Evolutionary conservation across 805 yeast genomes (phyloP), one percentile per base, ranked within the genome.

Genomic region (Starmerella sirachaensis): DNA sequence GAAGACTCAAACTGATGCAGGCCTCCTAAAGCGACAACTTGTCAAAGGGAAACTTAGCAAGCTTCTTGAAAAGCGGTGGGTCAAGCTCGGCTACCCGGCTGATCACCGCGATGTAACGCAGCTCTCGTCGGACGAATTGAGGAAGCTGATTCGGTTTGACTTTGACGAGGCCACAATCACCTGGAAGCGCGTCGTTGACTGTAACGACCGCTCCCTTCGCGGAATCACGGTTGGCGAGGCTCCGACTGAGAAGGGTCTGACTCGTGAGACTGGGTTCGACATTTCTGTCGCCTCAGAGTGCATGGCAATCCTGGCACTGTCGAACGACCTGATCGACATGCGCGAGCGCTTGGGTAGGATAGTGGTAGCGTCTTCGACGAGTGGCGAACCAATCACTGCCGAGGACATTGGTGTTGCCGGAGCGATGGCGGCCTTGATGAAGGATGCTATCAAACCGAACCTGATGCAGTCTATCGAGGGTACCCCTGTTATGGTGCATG

Each of bases 391-490:
- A 47, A 69, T 88, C 54, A 88, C 97, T 36, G 82, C 88, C 50
- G 96, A 88, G 60, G 97, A 88, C 56, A 68, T 88, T 48, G 94
- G 96, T 18, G 76, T 80, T 59, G 94, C 94, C 21, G 97, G 97
- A 54, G 97, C 97, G 22, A 64, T 88, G 49, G 78, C 95, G 35
- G 96, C 97, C 6, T 68, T 88, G 51, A 69, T 88, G 69, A 86
- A 84, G 64, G 96, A 88, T 58, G 94, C 97, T 18, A 76, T 88
- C 57, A 86, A 86, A 64, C 97, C 97, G 50, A 88, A 83, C 60
- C 62, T 88, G 59, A 88, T 88, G 97, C 97, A 88, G 64, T 81
- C 95, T 39, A 71, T 88, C 46, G 96, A 88, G 62, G 97, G 97
- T 43, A 85, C 96, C 5, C 97, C 97, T 9, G 97, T 88, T 16